phyloP scores from a whole-genome alignment of 169 alveolate genomes.

The Babesia sp. region DNA sequence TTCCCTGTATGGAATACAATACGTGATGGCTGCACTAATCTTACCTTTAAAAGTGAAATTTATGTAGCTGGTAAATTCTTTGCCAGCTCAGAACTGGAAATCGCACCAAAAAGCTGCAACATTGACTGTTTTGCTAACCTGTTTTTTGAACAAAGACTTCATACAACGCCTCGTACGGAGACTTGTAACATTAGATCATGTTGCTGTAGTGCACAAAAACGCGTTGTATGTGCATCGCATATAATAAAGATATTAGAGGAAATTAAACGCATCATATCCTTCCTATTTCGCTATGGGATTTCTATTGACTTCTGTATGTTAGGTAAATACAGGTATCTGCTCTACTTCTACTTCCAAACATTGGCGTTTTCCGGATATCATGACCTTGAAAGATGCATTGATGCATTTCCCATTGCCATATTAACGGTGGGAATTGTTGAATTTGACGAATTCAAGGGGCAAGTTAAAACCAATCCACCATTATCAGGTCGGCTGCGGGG shows the following conservation, averaged over 20 bases:
- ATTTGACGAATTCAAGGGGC: not conserved
- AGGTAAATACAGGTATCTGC: constrained; percentile 19
- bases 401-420: not conserved
- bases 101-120: not conserved
- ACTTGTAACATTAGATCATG: constrained; percentile 7
- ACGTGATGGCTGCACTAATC: not conserved
- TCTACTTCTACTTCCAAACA: constrained; percentile 36
- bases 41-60: not conserved
- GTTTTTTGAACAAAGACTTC: constrained; percentile 1
- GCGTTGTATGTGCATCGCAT: constrained; percentile 29
- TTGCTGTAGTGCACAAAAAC: constrained; percentile 19
- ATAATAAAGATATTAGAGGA: constrained; percentile 10
- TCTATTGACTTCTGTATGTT: not conserved
- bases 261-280: not conserved
- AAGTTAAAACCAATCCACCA: not conserved
- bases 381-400: not conserved
- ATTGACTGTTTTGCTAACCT: not conserved
- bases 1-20: not conserved
- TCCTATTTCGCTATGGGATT: not conserved
- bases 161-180: too few species aligned
- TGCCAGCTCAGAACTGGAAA: constrained; percentile 11
- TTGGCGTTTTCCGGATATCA: not conserved
- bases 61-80: not conserved
- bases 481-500: too few species aligned
- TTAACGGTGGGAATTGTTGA: constrained; percentile 22